phyloP scores from a whole-genome alignment of 331 rosid species.

The Phaseolus coccineus region DNA sequence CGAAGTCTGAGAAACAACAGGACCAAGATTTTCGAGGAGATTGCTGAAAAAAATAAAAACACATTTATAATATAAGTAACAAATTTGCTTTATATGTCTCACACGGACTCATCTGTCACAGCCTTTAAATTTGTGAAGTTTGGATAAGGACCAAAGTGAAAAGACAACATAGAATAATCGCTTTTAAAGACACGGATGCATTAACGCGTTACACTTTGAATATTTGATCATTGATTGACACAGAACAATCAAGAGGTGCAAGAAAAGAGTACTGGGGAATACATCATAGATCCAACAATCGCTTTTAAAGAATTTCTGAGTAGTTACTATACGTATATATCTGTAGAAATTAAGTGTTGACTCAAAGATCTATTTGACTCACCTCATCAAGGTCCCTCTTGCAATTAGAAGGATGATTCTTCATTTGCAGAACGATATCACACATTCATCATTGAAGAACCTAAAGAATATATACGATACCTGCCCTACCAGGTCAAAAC shows the following conservation, averaged over 20 bases:
- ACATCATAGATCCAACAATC: background rate
- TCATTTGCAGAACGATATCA: background rate
- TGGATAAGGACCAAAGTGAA: background rate
- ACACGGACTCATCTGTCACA: background rate
- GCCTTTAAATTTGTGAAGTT: background rate
- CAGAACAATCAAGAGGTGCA: background rate
- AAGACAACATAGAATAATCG: background rate
- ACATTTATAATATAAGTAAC: too few relatives aligned
- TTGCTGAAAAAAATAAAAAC: too few relatives aligned
- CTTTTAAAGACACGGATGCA: background rate
- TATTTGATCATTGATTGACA: background rate
- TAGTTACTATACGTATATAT: background rate
- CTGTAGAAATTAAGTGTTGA: background rate
- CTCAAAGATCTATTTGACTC: background rate
- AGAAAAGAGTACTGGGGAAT: background rate
- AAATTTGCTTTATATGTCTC: too few relatives aligned
- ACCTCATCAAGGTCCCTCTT: background rate
- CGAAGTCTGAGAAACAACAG: too few relatives aligned
- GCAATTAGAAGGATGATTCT: background rate
- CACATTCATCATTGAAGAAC: background rate
- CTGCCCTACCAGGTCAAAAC: too few relatives aligned
- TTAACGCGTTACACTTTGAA: conserved; percentile 2
- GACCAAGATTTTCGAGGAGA: too few relatives aligned
- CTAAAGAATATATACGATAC: too few relatives aligned
- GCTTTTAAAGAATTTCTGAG: conserved; percentile 9